Percentiles rank a stretch among this genome's conserved stretches.
phyloP scores from a whole-genome alignment of 2,329 filamentous ascomycete species.

The Arthrobotrys megalospora region DNA sequence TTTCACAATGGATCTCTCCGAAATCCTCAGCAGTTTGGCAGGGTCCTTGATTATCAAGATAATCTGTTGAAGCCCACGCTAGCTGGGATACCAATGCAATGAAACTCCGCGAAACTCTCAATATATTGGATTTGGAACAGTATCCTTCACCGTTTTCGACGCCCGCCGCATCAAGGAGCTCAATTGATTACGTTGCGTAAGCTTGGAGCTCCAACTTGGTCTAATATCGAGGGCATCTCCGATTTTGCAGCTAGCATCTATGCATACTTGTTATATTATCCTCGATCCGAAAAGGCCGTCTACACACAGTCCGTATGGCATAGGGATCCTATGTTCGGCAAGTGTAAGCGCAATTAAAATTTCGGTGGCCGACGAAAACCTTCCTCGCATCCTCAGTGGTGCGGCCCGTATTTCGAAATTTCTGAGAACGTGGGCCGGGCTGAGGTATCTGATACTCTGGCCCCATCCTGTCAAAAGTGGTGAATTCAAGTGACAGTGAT shows the following conservation, averaged over 20 bases:
- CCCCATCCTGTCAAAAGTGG: conserved; percentile 3
- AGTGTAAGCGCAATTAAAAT: conserved; percentile 34
- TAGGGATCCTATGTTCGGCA: conserved; percentile 36
- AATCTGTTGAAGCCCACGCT: conserved; percentile 31
- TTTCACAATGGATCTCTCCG: conserved; percentile 18
- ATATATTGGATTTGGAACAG: not conserved
- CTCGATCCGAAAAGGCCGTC: conserved; percentile 30
- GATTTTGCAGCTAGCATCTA: conserved; percentile 5
- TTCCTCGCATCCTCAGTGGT: not conserved
- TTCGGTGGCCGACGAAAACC: conserved; percentile 3
- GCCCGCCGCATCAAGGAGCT: conserved; percentile 41
- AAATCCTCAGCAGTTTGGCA: conserved; percentile 23
- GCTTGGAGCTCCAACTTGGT: conserved; percentile 40
- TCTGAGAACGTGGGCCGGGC: conserved; percentile 7
- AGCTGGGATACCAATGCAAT: conserved; percentile 10
- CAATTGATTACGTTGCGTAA: conserved; percentile 33
- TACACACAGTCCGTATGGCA: conserved; percentile 29
- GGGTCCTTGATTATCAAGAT: conserved; percentile 55
- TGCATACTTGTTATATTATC: conserved; percentile 23
- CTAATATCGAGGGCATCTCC: not conserved
- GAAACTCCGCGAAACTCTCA: conserved; percentile 16
- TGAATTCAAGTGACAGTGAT: conserved; percentile 19
- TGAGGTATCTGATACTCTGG: conserved; percentile 16
- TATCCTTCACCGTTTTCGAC: conserved; percentile 12
- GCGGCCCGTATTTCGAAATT: conserved; percentile 18